A percentile compares a stretch with the other conserved stretches of the same genome.
phyloP scores from a whole-genome alignment of 2,329 filamentous ascomycete species.

The Xylaria arbuscula region DNA sequence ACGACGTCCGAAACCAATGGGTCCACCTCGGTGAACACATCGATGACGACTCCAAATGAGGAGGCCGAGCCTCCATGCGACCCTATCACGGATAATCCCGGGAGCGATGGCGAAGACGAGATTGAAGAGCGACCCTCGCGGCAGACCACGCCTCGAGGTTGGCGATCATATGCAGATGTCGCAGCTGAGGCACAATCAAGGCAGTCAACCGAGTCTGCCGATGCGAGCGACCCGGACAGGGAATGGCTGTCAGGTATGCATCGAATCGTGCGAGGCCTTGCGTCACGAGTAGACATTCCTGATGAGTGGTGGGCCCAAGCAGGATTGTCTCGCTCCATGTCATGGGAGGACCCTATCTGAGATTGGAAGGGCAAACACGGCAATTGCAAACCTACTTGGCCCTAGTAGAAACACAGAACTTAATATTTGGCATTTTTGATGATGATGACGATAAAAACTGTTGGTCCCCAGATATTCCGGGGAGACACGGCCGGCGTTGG shows the following conservation, averaged over 20 bases:
- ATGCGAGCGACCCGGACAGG: conserved; percentile 42
- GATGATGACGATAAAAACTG: background rate
- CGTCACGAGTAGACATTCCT: conserved; percentile 78
- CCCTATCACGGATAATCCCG: conserved; percentile 66
- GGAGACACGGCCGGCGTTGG: conserved; percentile 16
- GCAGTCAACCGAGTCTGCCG: conserved; percentile 30
- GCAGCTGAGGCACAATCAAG: conserved; percentile 23
- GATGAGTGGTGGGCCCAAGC: conserved; percentile 84
- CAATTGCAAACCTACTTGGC: background rate
- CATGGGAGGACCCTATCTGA: conserved; percentile 52
- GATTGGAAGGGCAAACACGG: background rate
- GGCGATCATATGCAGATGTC: conserved; percentile 58
- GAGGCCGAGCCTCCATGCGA: conserved; percentile 61
- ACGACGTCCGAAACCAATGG: conserved; percentile 56
- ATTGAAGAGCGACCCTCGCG: conserved; percentile 40
- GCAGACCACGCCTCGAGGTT: conserved; percentile 30
- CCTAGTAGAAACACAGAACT: background rate
- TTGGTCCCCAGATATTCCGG: conserved; percentile 1
- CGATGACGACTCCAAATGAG: conserved; percentile 57
- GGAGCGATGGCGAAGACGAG: conserved; percentile 64
- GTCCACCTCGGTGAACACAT: conserved; percentile 59
- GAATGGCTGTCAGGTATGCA: conserved; percentile 72
- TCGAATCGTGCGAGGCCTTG: conserved; percentile 75
- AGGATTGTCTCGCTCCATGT: conserved; percentile 71
- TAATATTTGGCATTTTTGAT: background rate